phyloP scores from a whole-genome alignment of 1,139 yeast species.

The Pneumocystis carinii region DNA sequence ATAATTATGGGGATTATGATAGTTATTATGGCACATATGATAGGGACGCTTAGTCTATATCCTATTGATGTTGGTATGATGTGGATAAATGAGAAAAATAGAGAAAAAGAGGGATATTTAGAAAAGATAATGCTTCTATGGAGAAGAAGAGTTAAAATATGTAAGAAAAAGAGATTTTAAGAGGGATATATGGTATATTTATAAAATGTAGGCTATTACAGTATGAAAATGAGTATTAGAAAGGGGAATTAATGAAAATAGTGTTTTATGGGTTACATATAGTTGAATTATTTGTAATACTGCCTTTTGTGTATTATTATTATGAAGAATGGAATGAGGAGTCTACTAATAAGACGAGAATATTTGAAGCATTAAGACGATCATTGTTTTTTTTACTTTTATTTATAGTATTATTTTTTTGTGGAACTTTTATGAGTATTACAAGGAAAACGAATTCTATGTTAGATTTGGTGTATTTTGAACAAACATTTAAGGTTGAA shows the following conservation, averaged over 20 bases:
- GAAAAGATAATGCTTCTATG: too few relatives aligned
- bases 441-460: background rate
- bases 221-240: background rate
- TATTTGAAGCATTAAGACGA: background rate
- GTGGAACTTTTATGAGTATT: background rate
- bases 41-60: too few relatives aligned
- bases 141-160: too few relatives aligned
- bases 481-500: background rate
- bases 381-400: background rate
- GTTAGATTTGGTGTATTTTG: background rate
- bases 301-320: background rate
- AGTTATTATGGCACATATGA: too few relatives aligned
- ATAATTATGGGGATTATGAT: too few relatives aligned
- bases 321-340: background rate
- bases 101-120: too few relatives aligned
- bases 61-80: too few relatives aligned
- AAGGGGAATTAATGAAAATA: background rate
- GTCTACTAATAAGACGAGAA: background rate
- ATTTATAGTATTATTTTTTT: background rate
- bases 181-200: background rate
- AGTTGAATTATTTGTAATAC: background rate
- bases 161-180: too few relatives aligned
- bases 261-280: background rate
- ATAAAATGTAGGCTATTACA: background rate
- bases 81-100: too few relatives aligned